phyloP scores from a whole-genome alignment of 768 basidiomycete genomes.

The Termitomyces sp. region DNA sequence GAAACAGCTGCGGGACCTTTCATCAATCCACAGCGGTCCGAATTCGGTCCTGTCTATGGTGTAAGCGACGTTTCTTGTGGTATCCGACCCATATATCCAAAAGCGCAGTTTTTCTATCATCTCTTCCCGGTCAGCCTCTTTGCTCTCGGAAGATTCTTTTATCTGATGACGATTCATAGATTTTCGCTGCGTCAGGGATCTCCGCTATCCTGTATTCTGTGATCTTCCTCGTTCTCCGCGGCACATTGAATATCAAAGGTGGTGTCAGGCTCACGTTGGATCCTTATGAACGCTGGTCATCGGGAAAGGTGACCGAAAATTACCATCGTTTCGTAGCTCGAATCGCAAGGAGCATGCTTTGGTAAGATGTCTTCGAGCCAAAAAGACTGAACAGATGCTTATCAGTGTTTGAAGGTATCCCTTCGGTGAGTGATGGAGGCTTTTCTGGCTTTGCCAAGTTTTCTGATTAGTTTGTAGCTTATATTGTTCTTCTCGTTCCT shows the following conservation, averaged over 20 bases:
- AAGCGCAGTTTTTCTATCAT: constrained; percentile 46
- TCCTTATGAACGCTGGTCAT: constrained; percentile 40
- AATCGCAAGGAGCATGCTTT: constrained; percentile 67
- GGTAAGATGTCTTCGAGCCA: constrained; percentile 36
- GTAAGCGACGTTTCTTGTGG: constrained; percentile 48
- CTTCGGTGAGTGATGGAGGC: constrained; percentile 36
- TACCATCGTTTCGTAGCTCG: constrained; percentile 58
- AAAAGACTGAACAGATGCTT: not conserved
- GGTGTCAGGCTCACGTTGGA: constrained; percentile 48
- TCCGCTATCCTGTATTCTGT: constrained; percentile 58
- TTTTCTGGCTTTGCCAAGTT: not conserved
- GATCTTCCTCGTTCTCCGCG: constrained; percentile 52
- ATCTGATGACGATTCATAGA: constrained; percentile 28
- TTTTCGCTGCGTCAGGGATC: constrained; percentile 51
- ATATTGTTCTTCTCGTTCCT: constrained; percentile 54
- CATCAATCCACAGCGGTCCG: constrained; percentile 15
- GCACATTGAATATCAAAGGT: constrained; percentile 45
- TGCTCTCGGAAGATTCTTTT: not conserved
- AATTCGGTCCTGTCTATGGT: constrained; percentile 43
- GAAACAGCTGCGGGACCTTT: constrained; percentile 32
- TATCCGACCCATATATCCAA: constrained; percentile 36
- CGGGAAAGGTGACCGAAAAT: constrained; percentile 29
- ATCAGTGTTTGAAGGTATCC: constrained; percentile 44
- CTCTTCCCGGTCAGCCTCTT: constrained; percentile 50
- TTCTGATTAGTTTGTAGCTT: constrained; percentile 36